A percentile compares a stretch with the other conserved stretches of the same genome.
Evolutionary conservation across 805 yeast species (phyloP).

Genomic region (Candida methanosorbosa): DNA sequence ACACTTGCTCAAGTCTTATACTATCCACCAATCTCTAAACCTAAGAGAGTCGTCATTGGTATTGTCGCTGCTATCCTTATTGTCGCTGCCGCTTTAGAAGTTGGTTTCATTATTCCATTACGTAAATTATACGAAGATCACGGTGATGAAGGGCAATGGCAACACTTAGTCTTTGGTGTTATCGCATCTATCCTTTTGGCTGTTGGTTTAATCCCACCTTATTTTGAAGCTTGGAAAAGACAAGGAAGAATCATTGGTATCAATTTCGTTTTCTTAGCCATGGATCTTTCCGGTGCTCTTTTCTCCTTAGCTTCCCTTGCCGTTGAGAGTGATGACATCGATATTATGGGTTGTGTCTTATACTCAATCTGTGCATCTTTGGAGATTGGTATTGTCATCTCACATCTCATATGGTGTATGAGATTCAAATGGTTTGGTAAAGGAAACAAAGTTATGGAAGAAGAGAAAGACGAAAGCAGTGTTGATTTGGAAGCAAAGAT

Average conservation of each 20-base stretch:
- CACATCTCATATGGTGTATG: constrained; percentile 65
- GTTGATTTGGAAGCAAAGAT: not conserved
- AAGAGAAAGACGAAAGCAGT: constrained; percentile 1
- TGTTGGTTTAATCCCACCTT: constrained; percentile 45
- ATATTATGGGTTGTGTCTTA: constrained; percentile 70
- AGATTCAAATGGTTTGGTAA: constrained; percentile 24
- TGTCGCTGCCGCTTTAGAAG: constrained; percentile 32
- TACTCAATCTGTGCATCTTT: constrained; percentile 65
- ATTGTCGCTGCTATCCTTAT: constrained; percentile 26
- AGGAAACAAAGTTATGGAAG: not conserved
- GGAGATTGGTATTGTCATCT: constrained; percentile 68
- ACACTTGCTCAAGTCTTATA: constrained; percentile 41
- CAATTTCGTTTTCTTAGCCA: constrained; percentile 39
- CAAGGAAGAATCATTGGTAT: constrained; percentile 47
- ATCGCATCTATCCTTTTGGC: constrained; percentile 42
- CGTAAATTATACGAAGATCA: constrained; percentile 32
- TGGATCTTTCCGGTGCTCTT: constrained; percentile 45
- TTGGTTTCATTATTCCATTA: constrained; percentile 42
- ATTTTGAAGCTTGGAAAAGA: constrained; percentile 43
- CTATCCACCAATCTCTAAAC: constrained; percentile 39
- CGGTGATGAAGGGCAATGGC: constrained; percentile 34
- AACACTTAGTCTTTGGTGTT: constrained; percentile 37
- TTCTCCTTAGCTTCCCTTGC: constrained; percentile 61
- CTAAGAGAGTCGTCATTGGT: constrained; percentile 20
- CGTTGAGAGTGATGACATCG: constrained; percentile 41